These are phyloP conservation scores for Alternaria dauci DNA, from an alignment of 2,329 filamentous ascomycete species.

Conservation along the genomic window DNA sequence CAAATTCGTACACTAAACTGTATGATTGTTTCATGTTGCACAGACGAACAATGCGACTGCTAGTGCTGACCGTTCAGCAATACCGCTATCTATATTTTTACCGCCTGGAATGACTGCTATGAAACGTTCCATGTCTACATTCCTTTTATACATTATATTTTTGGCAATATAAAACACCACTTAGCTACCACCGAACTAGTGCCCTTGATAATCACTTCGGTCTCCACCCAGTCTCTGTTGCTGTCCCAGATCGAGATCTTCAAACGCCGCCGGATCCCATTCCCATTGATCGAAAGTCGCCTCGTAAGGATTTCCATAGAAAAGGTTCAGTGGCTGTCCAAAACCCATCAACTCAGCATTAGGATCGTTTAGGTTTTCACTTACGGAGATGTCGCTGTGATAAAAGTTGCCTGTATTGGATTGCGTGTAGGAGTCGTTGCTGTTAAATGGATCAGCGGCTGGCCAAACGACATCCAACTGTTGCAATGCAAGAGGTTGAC, in stretches of 20 bases:
- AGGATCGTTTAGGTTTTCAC: neutral
- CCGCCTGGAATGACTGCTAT: neutral
- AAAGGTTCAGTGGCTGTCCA: slow-evolving; percentile 9
- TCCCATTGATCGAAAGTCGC: slow-evolving; percentile 21
- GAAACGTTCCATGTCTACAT: neutral
- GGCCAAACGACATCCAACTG: neutral
- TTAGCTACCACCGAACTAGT: neutral
- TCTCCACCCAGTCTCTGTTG: neutral
- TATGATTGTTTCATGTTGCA: neutral
- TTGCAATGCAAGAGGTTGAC: neutral
- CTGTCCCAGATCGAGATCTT: neutral
- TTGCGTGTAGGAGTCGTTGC: neutral
- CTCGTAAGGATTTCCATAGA: slow-evolving; percentile 23
- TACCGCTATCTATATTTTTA: neutral
- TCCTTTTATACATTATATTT: neutral
- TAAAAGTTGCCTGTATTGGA: slow-evolving; percentile 1
- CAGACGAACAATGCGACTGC: neutral
- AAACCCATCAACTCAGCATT: neutral
- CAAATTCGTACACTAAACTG: neutral
- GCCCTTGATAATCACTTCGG: neutral
- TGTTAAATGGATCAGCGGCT: neutral
- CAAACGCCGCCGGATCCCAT: slow-evolving; percentile 7
- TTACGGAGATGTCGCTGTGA: neutral
- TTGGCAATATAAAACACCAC: neutral
- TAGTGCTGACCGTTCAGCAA: neutral